phyloP scores from a whole-genome alignment of 371 early-diverging fungal genomes.

The Lichtheimia hyalospora region DNA sequence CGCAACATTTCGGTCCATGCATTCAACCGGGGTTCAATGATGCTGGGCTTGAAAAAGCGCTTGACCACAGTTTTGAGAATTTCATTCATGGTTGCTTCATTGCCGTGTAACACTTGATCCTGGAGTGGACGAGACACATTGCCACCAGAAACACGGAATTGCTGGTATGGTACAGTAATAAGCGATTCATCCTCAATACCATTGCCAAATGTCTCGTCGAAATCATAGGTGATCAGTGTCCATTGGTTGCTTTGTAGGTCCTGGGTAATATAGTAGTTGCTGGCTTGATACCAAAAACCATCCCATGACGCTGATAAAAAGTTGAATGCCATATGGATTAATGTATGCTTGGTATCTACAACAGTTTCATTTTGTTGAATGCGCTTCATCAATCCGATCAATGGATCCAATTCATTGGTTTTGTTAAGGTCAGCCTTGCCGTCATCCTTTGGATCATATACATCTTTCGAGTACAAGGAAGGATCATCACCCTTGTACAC shows the following conservation, averaged over 20 bases:
- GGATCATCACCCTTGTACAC: constrained; percentile 37
- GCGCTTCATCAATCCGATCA: constrained; percentile 18
- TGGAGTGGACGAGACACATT: constrained; percentile 38
- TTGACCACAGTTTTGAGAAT: constrained; percentile 51
- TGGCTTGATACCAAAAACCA: constrained; percentile 51
- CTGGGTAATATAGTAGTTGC: constrained; percentile 56
- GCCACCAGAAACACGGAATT: constrained; percentile 30
- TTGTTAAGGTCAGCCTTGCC: constrained; percentile 18
- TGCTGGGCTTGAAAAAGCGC: constrained; percentile 56
- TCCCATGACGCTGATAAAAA: constrained; percentile 50
- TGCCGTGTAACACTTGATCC: constrained; percentile 34
- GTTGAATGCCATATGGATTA: constrained; percentile 47
- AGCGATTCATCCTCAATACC: neutral
- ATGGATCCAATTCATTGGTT: constrained; percentile 10
- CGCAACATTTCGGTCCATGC: constrained; percentile 51
- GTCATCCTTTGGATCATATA: constrained; percentile 33
- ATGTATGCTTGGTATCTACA: constrained; percentile 29
- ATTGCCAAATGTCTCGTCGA: constrained; percentile 58
- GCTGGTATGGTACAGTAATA: constrained; percentile 32
- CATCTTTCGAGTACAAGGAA: constrained; percentile 20
- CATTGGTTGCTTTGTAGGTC: constrained; percentile 46
- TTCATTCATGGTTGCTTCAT: constrained; percentile 41
- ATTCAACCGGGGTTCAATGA: constrained; percentile 44
- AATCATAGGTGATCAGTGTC: constrained; percentile 57
- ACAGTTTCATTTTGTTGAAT: constrained; percentile 8